phyloP scores from a whole-genome alignment of 768 basidiomycete species.

The Crassisporium funariophilum region DNA sequence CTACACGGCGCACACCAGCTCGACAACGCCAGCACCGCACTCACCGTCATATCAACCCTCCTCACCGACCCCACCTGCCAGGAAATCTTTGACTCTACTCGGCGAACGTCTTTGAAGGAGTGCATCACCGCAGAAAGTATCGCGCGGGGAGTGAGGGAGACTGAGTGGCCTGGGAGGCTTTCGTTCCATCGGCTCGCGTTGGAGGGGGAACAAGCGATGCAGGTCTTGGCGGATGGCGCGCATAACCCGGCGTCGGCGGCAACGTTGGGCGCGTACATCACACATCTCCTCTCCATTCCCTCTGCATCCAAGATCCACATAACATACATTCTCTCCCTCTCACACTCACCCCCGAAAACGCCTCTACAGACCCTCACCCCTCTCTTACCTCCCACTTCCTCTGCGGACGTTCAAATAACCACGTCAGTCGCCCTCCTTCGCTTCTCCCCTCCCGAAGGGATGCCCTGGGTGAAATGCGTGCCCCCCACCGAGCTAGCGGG shows the following conservation, averaged over 20 bases:
- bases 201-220: conserved; percentile 11
- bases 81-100: background rate
- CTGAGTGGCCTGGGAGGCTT: conserved; percentile 83
- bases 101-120: conserved; percentile 11
- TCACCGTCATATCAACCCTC: conserved; percentile 61
- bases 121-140: conserved; percentile 55
- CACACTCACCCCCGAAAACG: conserved; percentile 85
- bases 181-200: conserved; percentile 57
- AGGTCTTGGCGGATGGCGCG: conserved; percentile 87
- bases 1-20: conserved; percentile 85
- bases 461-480: conserved; percentile 90
- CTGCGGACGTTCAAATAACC: conserved; percentile 31
- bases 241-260: conserved; percentile 84
- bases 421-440: conserved; percentile 53
- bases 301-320: conserved; percentile 34
- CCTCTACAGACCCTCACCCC: conserved; percentile 71
- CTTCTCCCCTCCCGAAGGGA: conserved; percentile 81
- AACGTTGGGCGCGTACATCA: conserved; percentile 68
- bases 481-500: conserved; percentile 50
- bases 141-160: conserved; percentile 54
- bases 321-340: conserved; percentile 80
- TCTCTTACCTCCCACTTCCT: conserved; percentile 45
- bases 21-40: conserved; percentile 76
- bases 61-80: conserved; percentile 20
- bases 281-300: conserved; percentile 30